Conservation (phyloP, 2,329 filamentous ascomycete species). For the Akanthomyces uredinophilus region DNA sequence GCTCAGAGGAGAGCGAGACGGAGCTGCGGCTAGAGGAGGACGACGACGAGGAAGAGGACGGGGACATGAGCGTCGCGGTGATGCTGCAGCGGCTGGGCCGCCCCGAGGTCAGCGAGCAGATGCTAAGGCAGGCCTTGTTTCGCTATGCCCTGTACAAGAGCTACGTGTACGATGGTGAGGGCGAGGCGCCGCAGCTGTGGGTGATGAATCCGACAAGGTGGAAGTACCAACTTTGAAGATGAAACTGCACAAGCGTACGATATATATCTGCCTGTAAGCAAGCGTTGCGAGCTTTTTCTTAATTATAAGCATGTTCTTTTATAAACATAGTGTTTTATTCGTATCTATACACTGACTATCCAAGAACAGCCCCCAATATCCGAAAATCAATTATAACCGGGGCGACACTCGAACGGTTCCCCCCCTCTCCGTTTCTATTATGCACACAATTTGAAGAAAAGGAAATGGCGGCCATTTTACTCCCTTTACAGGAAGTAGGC, state of each 20-base stretch:
- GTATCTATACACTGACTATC: background rate
- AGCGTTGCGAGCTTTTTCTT: background rate
- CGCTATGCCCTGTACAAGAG: constrained; percentile 33
- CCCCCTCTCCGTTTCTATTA: background rate
- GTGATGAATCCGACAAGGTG: constrained; percentile 23
- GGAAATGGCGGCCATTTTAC: no score
- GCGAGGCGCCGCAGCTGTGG: constrained; percentile 28
- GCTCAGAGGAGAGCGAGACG: constrained; percentile 15
- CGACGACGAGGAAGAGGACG: constrained; percentile 11
- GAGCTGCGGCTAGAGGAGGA: background rate
- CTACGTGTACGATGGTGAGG: constrained; percentile 24
- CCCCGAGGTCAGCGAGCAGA: constrained; percentile 21
- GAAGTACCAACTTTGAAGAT: constrained; percentile 10
- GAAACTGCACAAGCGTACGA: background rate
- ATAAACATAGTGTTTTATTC: background rate
- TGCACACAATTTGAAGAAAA: background rate
- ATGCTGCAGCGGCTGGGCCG: constrained; percentile 18
- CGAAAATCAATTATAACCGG: background rate
- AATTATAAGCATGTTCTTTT: background rate
- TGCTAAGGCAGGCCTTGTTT: constrained; percentile 26
- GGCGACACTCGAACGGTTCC: background rate
- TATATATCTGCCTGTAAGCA: background rate
- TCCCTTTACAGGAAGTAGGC: constrained; percentile 38
- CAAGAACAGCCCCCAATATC: background rate
- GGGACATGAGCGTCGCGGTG: background rate